Percentiles rank a stretch among this genome's conserved stretches.
Evolutionary conservation across 148 eudicot genomes (phyloP).

Genomic region (Silene conica): DNA sequence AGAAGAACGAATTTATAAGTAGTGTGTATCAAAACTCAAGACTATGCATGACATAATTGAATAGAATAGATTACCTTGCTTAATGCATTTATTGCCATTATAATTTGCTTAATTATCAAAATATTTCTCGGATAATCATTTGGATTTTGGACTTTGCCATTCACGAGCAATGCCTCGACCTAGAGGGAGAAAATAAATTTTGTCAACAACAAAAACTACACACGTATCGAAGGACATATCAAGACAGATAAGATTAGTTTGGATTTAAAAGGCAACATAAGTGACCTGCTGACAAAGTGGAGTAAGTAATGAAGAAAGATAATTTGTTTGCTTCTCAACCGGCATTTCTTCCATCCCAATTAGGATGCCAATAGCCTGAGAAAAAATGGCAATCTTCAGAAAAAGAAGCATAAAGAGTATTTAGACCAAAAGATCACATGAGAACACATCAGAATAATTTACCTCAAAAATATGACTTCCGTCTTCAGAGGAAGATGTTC

Average conservation of each 20-base stretch:
- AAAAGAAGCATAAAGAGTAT: neutral
- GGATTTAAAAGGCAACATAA: slow-evolving; percentile 2
- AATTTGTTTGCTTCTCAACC: slow-evolving; percentile 69
- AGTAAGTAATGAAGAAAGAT: slow-evolving; percentile 74
- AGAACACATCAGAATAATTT: slow-evolving; percentile 8
- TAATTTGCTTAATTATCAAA: slow-evolving; percentile 63
- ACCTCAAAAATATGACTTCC: slow-evolving; percentile 98
- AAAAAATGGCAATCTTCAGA: slow-evolving; percentile 10
- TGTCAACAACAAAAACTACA: neutral
- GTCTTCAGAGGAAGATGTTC: slow-evolving; percentile 67
- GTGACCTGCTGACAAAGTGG: slow-evolving; percentile 94
- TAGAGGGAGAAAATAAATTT: slow-evolving; percentile 28
- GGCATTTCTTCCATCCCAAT: slow-evolving; percentile 97
- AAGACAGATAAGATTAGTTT: neutral
- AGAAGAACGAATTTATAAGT: neutral
- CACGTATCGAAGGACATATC: neutral
- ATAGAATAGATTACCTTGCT: slow-evolving; percentile 65
- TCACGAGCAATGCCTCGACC: slow-evolving; percentile 65
- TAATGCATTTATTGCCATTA: slow-evolving; percentile 92
- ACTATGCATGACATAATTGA: neutral
- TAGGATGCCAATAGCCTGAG: slow-evolving; percentile 87
- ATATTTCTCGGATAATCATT: slow-evolving; percentile 53
- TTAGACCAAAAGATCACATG: neutral
- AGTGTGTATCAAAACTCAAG: neutral
- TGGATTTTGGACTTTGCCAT: slow-evolving; percentile 47